A percentile compares a stretch with the other conserved stretches of the same genome.
Conservation (phyloP, 2,329 filamentous ascomycete genomes). For the Aspergillus aculeatus region DNA sequence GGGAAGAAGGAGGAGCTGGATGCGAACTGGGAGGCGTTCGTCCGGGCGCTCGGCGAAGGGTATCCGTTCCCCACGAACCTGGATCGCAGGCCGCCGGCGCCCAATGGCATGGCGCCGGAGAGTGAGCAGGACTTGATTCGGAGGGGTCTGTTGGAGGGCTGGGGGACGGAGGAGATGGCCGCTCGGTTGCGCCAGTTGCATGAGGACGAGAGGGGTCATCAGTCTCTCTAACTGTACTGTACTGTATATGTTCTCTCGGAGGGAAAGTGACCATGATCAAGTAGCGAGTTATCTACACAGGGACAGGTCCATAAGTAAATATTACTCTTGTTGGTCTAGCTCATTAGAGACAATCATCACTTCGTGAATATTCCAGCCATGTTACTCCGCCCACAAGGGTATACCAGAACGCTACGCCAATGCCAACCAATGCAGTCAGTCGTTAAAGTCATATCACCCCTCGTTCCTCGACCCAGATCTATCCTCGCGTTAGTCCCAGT, state of each 20-base stretch:
- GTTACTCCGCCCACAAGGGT: constrained; percentile 13
- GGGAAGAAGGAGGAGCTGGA: constrained; percentile 44
- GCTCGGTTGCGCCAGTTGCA: constrained; percentile 39
- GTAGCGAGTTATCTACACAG: no score
- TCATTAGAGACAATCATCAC: not conserved
- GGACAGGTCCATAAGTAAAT: no score
- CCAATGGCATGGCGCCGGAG: constrained; percentile 59
- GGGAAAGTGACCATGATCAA: no score
- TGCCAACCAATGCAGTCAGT: constrained; percentile 6
- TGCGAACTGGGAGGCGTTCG: constrained; percentile 46
- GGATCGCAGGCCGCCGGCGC: constrained; percentile 56
- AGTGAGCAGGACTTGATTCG: constrained; percentile 57
- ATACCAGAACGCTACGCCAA: constrained; percentile 13
- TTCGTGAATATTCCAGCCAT: not conserved
- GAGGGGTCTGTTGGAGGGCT: constrained; percentile 45
- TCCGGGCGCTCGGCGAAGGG: constrained; percentile 55
- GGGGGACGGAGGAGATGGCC: constrained; percentile 44
- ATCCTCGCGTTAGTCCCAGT: constrained; percentile 11
- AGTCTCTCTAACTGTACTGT: not conserved
- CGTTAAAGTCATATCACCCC: constrained; percentile 24
- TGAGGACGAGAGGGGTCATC: not conserved
- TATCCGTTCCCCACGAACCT: constrained; percentile 65
- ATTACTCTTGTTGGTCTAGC: not conserved
- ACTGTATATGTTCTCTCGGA: no score
- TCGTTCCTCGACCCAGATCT: constrained; percentile 47